Base-by-base conservation (phyloP, 257 asterid species). In the Fraxinus anomala region DNA sequence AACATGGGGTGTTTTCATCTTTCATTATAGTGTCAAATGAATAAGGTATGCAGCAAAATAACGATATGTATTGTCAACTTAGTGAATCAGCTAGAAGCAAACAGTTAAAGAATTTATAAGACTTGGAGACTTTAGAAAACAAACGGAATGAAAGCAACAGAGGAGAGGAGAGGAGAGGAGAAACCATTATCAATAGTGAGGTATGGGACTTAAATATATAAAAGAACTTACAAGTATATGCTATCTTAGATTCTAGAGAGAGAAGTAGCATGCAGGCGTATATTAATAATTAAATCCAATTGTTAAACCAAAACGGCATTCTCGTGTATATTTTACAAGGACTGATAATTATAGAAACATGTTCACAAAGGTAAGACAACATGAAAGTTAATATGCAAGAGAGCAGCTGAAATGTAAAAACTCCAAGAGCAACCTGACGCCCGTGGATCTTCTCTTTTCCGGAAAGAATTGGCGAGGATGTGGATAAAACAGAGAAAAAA, bases 1-100 rank as follows among this genome's bases (percentile, higher is more conserved):
- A 85, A 47, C 89, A 82, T 1, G 78, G 77, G 1, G 37, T 80
- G 4, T 77, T 36, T 1, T 77, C 80, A 0, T 82, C 85, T 24
- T 33, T 70, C 86, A 85, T 82, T 68, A 7, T 19, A 51, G 39
- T 24, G 26, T 66, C 8, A 19, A 31, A 47, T 68, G 59, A 65
- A 36, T 73, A 39, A 7, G 49, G 10, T 39, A 7, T 6, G 6
- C 11, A 24, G 23, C 36, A 26, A 56, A 56, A 47, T 10, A 21
- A 70, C 7, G 12, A 36, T 17, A 34, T 17, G 12, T 6, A n/a
- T 31, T 34, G 23, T 9, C 44, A 70, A 70, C 1, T 33, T 70
- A 6, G 23, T 13, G 39, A 73, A 73, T 26, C 68, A 49, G 17
- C 14, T 12, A 72, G 65, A 8, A 40, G 49, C 3, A 11, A 42